Percentiles rank a stretch among this genome's conserved stretches.
Evolutionary conservation across 169 alveolate species (phyloP).

Genomic region (Eimeria tenella): DNA sequence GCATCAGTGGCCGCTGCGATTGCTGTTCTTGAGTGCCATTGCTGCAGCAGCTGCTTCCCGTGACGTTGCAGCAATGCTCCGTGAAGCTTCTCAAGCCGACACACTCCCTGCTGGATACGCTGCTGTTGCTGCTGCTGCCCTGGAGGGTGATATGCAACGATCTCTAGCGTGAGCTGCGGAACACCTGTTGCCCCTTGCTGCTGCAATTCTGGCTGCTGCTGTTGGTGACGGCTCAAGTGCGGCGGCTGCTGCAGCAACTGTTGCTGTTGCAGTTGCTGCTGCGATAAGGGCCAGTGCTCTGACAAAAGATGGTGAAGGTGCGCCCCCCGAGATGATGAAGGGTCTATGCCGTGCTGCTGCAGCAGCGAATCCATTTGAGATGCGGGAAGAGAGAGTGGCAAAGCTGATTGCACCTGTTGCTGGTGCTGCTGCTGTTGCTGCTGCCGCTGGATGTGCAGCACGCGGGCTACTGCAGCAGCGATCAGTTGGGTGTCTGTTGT

Average conservation of each 20-base stretch:
- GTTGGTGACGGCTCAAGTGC: background rate
- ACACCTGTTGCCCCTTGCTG: background rate
- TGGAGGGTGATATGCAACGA: constrained; percentile 4
- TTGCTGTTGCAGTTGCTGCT: constrained; percentile 1
- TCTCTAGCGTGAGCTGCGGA: constrained; percentile 1
- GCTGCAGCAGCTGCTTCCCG: background rate
- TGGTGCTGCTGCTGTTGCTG: constrained; percentile 29
- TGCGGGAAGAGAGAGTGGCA: constrained; percentile 27
- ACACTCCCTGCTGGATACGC: background rate
- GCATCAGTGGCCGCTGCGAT: background rate
- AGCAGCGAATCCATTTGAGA: constrained; percentile 19
- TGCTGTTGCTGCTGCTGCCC: constrained; percentile 8
- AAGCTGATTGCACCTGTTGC: background rate
- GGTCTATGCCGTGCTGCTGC: background rate
- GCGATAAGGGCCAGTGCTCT: background rate
- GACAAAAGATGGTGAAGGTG: background rate
- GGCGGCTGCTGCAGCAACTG: background rate
- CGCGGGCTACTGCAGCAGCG: constrained; percentile 35
- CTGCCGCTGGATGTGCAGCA: constrained; percentile 9
- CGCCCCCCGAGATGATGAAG: background rate
- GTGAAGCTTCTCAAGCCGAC: background rate
- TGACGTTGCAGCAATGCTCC: constrained; percentile 12
- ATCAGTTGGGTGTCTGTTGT: constrained; percentile 19
- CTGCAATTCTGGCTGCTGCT: background rate
- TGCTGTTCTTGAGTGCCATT: background rate